Base-by-base conservation (phyloP, 345 rosid species). In the Eucalyptus urophylla region DNA sequence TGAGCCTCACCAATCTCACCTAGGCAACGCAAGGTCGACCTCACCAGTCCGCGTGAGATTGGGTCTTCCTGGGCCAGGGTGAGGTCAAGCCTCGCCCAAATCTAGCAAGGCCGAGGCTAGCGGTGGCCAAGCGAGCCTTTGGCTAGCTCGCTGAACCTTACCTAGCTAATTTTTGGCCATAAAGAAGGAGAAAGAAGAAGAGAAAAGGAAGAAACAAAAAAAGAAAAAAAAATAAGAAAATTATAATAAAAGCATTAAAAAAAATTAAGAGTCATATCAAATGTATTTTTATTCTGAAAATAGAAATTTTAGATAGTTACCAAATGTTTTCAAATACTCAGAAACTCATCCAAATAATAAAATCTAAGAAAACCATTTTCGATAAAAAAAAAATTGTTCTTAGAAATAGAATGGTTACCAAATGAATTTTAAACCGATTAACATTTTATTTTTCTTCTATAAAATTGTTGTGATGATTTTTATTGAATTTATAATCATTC, bases 81-180 rank as follows among this genome's bases (percentile, higher is more conserved):
- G 56, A 53, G 56, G 4, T 53, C 24, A 53, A 7, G 56, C 10
- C 10, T 53, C 2, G 1, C 11, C 24, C 0, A 53, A 0, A 53
- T 19, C 4, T 51, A 0, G 3, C 1, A 0, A 53, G 24, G 24
- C 0, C 4, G 0, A 53, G 10, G 11, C 2, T 53, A 53, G 24
- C 0, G 24, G 10, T 53, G 24, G 56, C 10, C 2, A 19, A 53
- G 2, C 24, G 7, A 17, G 4, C 24, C 2, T 7, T 19, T 4
- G 1, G 7, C 1, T 0, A 53, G 1, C 5, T 53, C 0, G 0
- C 0, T 2, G 0, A 53, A 53, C 7, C 2, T 53, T 53, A 2
- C 24, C 4, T 53, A 53, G 11, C 11, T 0, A 53, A 53, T 53
- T 5, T 21, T 4, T 53, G 25, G 58, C 5, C 11, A 53, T 25